These are phyloP conservation scores for Malassezia cuniculi DNA, from an alignment of 1,284 basidiomycete species.

Conservation along the genomic window DNA sequence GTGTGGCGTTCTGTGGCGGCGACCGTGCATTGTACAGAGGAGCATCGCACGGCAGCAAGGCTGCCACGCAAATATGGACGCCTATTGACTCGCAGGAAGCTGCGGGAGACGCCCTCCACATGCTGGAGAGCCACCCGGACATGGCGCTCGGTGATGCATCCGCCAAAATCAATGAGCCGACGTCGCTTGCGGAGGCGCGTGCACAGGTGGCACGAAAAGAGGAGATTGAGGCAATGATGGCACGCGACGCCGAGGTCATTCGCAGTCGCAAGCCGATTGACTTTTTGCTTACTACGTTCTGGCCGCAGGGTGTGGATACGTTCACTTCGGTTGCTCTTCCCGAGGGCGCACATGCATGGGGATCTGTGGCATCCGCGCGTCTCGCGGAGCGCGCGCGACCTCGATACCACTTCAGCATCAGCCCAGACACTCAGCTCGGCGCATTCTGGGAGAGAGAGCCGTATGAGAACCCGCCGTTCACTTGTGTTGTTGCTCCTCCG, in stretches of 20 bases:
- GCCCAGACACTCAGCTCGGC: too few relatives aligned
- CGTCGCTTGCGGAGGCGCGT: conserved; percentile 3
- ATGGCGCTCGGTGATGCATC: conserved; percentile 8
- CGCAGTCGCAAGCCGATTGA: conserved; percentile 23
- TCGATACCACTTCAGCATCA: conserved; percentile 39
- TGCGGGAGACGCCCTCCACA: neutral
- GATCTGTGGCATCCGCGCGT: conserved; percentile 22
- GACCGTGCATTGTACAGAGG: neutral
- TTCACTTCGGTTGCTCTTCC: conserved; percentile 18
- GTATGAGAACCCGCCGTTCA: conserved; percentile 23
- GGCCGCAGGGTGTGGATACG: conserved; percentile 29
- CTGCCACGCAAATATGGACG: too few relatives aligned
- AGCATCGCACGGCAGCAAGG: neutral
- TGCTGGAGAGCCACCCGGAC: conserved; percentile 7
- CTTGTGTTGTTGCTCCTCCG: conserved; percentile 5
- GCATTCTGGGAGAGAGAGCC: conserved; percentile 39
- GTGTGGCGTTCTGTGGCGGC: conserved; percentile 27
- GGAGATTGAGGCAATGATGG: conserved; percentile 5
- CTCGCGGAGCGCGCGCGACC: conserved; percentile 21
- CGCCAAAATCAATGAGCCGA: neutral
- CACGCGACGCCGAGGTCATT: conserved; percentile 8
- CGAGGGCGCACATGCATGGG: conserved; percentile 26
- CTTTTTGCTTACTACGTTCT: conserved; percentile 30
- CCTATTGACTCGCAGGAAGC: conserved; percentile 2
- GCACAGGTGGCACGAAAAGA: conserved; percentile 4